A percentile compares a stretch with the other conserved stretches of the same genome.
Evolutionary conservation across 225 moss, liverwort and hornwort species (phyloP).

Genomic region (Takakia lepidozioides): DNA sequence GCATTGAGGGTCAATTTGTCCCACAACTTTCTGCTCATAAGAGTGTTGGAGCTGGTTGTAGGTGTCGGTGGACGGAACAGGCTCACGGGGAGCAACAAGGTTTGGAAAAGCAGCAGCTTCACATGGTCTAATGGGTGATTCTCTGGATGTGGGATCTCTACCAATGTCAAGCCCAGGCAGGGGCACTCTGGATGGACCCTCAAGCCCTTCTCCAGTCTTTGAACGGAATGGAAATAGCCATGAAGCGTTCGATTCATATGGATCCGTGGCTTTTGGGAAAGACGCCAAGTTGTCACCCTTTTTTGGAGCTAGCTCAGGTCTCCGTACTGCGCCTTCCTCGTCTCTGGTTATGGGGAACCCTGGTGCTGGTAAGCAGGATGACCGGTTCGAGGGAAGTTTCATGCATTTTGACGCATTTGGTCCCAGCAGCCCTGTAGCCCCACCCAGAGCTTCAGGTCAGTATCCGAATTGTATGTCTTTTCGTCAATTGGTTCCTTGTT

Average conservation of each 20-base stretch:
- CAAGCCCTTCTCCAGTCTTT: constrained; percentile 45
- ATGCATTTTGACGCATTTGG: constrained; percentile 48
- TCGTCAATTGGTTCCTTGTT: too few relatives aligned
- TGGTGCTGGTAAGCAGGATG: constrained; percentile 31
- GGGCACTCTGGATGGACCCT: constrained; percentile 37
- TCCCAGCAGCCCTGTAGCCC: constrained; percentile 29
- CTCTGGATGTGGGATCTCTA: constrained; percentile 37
- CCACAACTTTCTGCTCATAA: too few relatives aligned
- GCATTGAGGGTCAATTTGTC: too few relatives aligned
- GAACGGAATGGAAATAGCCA: constrained; percentile 43
- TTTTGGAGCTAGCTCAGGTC: constrained; percentile 30
- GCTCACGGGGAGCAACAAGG: constrained; percentile 24
- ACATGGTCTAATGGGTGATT: constrained; percentile 6
- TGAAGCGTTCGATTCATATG: constrained; percentile 44
- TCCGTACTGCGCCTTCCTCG: constrained; percentile 21
- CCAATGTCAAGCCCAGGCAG: constrained; percentile 42
- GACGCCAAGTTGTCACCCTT: constrained; percentile 23
- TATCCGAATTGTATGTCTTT: too few relatives aligned
- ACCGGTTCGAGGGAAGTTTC: constrained; percentile 31
- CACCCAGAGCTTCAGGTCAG: constrained; percentile 34
- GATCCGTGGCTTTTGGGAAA: constrained; percentile 28
- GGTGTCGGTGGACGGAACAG: too few relatives aligned
- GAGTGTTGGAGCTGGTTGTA: too few relatives aligned
- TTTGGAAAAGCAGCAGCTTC: constrained; percentile 29
- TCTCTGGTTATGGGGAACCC: constrained; percentile 49